These are phyloP conservation scores for Bullera alba DNA, from an alignment of 768 basidiomycete genomes.

Conservation along the genomic window DNA sequence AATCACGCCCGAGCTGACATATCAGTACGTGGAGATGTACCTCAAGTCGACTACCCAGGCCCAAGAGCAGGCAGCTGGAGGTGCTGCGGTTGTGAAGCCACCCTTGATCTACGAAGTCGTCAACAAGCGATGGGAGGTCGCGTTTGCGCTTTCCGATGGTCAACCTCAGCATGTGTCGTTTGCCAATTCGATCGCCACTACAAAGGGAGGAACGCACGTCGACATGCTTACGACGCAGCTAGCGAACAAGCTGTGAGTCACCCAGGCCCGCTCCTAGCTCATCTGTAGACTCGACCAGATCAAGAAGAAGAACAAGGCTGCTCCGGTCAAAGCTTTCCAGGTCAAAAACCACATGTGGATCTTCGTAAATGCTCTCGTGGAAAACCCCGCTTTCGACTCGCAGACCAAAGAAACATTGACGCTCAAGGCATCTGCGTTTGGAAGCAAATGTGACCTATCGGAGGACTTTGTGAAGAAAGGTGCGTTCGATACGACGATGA, in stretches of 20 bases:
- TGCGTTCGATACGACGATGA: conserved; percentile 48
- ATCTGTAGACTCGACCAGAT: conserved; percentile 57
- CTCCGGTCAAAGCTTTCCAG: conserved; percentile 85
- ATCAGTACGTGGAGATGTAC: conserved; percentile 88
- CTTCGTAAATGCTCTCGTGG: conserved; percentile 89
- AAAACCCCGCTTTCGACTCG: conserved; percentile 98
- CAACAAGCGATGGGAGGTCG: conserved; percentile 83
- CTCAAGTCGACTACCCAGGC: conserved; percentile 67
- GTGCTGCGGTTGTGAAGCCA: conserved; percentile 71
- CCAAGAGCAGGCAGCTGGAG: conserved; percentile 63
- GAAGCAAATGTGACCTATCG: conserved; percentile 66
- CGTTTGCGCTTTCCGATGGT: conserved; percentile 88
- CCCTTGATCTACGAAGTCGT: conserved; percentile 73
- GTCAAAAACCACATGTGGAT: conserved; percentile 98
- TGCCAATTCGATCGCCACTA: conserved; percentile 93
- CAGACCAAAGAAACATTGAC: conserved; percentile 97
- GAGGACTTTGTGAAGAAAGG: conserved; percentile 98
- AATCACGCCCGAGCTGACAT: neutral
- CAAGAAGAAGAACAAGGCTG: conserved; percentile 94
- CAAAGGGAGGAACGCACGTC: conserved; percentile 94
- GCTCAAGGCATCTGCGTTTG: conserved; percentile 74
- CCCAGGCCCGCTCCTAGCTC: neutral
- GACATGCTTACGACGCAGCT: conserved; percentile 76
- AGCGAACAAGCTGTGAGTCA: conserved; percentile 60
- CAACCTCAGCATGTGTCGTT: conserved; percentile 91